Evolutionary conservation across 2,329 filamentous ascomycete genomes (phyloP), one percentile per base, ranked within the genome.

Genomic region (Colletotrichum echinochloae): DNA sequence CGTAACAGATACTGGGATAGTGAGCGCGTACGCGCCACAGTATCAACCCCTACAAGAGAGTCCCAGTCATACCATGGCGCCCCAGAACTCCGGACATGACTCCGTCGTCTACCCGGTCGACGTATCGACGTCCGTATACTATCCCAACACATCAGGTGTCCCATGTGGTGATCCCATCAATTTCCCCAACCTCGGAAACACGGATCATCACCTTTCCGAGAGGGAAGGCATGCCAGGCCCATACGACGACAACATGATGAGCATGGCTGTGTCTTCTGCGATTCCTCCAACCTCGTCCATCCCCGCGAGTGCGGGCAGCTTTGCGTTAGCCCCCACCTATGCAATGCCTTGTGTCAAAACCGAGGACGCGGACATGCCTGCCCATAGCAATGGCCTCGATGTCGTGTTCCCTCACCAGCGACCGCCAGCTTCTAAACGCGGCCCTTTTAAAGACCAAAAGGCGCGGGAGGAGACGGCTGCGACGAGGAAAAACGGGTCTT

Each of bases 401-500:
- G 75, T 81, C 49, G 76, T 82, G 20, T 77, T 78, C 30, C 74
- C 78, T 5, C 77, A 79, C 52, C 77, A 81, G 63, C 78, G 79
- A 49, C 79, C 80, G 3, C 78, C 81, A 9, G 77, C 81, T 8
- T 78, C 81, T 9, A 82, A 81, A 65, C 81, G 87, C 14, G 87
- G 87, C 0, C 88, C 87, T 2, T 90, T 90, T 77, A 86, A 83
- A 69, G 85, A 87, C 61, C 80, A 82, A n/a, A 79, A 79, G 12
- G 81, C 85, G 37, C 83, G 87, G 30, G 82, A 87, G 71, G 81
- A 85, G 73, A 90, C 88, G 0, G 88, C 88, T 0, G 81, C 85
- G 66, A 90, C 88, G 2, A 83, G 88, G 69, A 86, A 85, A 64
- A 86, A 88, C 23, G 88, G 87, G 11, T 88, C 86, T 26, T 90